phyloP scores from a whole-genome alignment of 495 filamentous ascomycete genomes.

The Penicilliopsis zonata region DNA sequence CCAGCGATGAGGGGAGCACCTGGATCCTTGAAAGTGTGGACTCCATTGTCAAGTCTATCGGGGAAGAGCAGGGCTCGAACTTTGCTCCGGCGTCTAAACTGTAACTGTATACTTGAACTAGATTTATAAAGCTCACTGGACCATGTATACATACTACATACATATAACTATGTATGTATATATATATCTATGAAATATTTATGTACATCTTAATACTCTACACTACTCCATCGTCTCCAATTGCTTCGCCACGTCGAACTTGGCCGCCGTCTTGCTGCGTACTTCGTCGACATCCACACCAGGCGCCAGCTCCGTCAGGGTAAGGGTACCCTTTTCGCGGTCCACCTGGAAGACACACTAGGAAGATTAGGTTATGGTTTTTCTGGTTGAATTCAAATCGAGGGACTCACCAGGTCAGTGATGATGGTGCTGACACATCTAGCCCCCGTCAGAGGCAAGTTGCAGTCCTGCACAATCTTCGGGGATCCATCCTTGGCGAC shows the following conservation, averaged over 20 bases:
- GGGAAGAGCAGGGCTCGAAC: slow-evolving; percentile 40
- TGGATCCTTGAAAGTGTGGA: slow-evolving; percentile 65
- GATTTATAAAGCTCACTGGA: no score
- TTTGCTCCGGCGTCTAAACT: slow-evolving; percentile 48
- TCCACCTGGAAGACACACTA: slow-evolving; percentile 79
- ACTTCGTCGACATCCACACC: slow-evolving; percentile 81
- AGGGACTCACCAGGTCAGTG: slow-evolving; percentile 75
- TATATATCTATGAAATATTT: neutral
- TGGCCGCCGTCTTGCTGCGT: slow-evolving; percentile 71
- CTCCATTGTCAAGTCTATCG: slow-evolving; percentile 51
- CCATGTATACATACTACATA: neutral
- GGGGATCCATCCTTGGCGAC: slow-evolving; percentile 77
- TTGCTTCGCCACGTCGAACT: slow-evolving; percentile 58
- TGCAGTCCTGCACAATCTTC: slow-evolving; percentile 80
- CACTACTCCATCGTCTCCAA: slow-evolving; percentile 66
- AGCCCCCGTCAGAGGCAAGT: slow-evolving; percentile 75
- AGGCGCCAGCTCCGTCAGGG: slow-evolving; percentile 71
- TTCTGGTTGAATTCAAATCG: no score
- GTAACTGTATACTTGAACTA: slow-evolving; percentile 8
- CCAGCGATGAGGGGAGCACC: slow-evolving; percentile 56
- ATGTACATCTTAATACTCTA: neutral
- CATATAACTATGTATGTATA: neutral
- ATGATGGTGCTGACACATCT: slow-evolving; percentile 84
- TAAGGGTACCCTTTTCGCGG: slow-evolving; percentile 57
- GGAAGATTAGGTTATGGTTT: no score